Percentiles rank a stretch among this genome's conserved stretches.
Conservation (phyloP, 225 moss, liverwort and hornwort species). For the Polytrichum formosum region DNA sequence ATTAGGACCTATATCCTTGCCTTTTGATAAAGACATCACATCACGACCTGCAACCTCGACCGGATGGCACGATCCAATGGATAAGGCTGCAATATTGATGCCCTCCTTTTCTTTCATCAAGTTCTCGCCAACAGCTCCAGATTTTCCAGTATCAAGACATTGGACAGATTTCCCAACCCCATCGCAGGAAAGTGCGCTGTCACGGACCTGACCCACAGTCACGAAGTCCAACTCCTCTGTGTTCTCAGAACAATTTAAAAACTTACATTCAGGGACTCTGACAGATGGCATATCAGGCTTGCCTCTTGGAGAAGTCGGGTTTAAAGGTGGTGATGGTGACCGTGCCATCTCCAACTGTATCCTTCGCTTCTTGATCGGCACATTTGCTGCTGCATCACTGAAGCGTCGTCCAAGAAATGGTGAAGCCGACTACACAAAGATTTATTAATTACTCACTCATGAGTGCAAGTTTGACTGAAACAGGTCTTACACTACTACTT, state of each 20-base stretch:
- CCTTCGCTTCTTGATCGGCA: slow-evolving; percentile 97
- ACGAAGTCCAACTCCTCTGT: slow-evolving; percentile 57
- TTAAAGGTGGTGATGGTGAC: slow-evolving; percentile 82
- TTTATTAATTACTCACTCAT: background rate
- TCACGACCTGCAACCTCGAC: slow-evolving; percentile 1
- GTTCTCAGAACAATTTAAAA: slow-evolving; percentile 30
- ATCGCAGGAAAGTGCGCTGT: slow-evolving; percentile 18
- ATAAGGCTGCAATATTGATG: background rate
- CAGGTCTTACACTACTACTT: too few species aligned
- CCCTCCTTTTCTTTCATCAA: background rate
- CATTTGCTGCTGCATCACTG: slow-evolving; percentile 87
- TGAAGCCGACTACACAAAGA: slow-evolving; percentile 44
- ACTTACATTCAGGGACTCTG: slow-evolving; percentile 27
- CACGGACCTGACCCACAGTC: slow-evolving; percentile 31
- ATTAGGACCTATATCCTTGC: slow-evolving; percentile 10
- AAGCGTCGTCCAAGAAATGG: slow-evolving; percentile 84
- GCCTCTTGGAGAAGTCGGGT: slow-evolving; percentile 28
- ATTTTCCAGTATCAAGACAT: slow-evolving; percentile 9
- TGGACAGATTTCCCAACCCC: slow-evolving; percentile 14
- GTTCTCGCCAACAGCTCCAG: slow-evolving; percentile 15
- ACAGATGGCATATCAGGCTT: slow-evolving; percentile 29
- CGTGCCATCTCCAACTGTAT: slow-evolving; percentile 81
- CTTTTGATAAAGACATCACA: slow-evolving; percentile 13
- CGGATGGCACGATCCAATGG: background rate
- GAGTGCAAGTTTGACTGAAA: too few species aligned